These are phyloP conservation scores for Paramecium primaurelia DNA, from an alignment of 73 alveolate species.

Conservation along the genomic window DNA sequence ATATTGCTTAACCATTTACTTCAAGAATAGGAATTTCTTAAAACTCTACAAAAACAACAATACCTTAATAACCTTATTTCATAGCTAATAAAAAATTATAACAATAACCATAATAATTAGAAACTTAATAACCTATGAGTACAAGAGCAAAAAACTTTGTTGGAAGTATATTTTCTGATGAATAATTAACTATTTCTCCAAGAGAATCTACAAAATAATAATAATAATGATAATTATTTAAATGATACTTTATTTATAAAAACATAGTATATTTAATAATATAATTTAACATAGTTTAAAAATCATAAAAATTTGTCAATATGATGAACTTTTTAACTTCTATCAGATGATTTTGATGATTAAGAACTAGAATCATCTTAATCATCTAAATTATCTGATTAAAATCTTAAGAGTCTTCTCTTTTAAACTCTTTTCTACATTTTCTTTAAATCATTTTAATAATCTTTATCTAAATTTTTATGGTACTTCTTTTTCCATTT, in stretches of 20 bases:
- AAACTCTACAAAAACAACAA: not conserved
- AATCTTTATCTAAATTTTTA: constrained; percentile 35
- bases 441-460: not conserved
- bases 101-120: not conserved
- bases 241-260: not conserved
- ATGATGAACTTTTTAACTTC: not conserved
- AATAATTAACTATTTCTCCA: not conserved
- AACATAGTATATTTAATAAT: not conserved
- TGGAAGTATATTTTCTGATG: constrained; percentile 9
- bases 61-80: not conserved
- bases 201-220: not conserved
- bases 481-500: constrained; percentile 21
- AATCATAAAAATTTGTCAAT: constrained; percentile 8
- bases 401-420: not conserved
- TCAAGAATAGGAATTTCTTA: not conserved
- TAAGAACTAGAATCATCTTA: not conserved
- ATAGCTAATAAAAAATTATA: not conserved
- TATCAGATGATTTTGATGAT: not conserved
- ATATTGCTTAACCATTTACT: not conserved
- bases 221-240: not conserved
- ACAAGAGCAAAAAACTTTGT: not conserved
- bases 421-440: constrained; percentile 20
- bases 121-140: not conserved
- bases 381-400: not conserved
- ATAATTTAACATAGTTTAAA: not conserved